A percentile compares a stretch with the other conserved stretches of the same genome.
Conservation (phyloP, 2,329 filamentous ascomycete species). For the Phialocephala sp. region DNA sequence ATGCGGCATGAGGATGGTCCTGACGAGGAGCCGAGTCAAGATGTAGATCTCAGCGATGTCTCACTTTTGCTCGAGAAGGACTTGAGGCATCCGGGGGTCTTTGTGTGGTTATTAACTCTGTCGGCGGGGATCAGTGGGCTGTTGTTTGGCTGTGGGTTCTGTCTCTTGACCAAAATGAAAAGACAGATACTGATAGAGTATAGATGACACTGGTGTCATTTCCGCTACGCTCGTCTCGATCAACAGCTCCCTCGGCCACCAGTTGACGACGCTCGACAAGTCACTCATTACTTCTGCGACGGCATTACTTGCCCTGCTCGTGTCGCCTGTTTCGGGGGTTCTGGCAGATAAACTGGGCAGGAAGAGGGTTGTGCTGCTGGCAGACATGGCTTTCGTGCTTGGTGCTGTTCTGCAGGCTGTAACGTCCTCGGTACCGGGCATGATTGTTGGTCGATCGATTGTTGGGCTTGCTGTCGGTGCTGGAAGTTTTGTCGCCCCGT, state of each 20-base stretch:
- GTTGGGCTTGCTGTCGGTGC: constrained; percentile 77
- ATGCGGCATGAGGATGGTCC: constrained; percentile 34
- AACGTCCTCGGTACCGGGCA: constrained; percentile 61
- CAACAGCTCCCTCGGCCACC: constrained; percentile 59
- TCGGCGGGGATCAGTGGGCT: constrained; percentile 71
- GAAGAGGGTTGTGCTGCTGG: constrained; percentile 65
- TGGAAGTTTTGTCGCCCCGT: constrained; percentile 80
- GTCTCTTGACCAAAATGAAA: background rate
- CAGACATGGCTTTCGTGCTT: constrained; percentile 69
- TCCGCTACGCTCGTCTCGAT: constrained; percentile 71
- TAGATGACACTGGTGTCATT: constrained; percentile 58
- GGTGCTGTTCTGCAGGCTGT: constrained; percentile 71
- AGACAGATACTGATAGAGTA: background rate
- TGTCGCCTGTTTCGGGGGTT: constrained; percentile 68
- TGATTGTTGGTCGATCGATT: constrained; percentile 71
- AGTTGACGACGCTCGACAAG: constrained; percentile 68
- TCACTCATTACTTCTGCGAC: constrained; percentile 75
- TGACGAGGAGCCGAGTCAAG: constrained; percentile 24
- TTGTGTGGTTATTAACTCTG: constrained; percentile 66
- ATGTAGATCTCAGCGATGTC: constrained; percentile 34
- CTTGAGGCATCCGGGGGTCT: constrained; percentile 47
- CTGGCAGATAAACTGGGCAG: constrained; percentile 67
- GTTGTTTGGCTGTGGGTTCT: constrained; percentile 67
- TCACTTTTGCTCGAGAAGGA: constrained; percentile 41
- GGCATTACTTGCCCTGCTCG: constrained; percentile 66